Conservation (phyloP, 2,329 filamentous ascomycete species). For the Neodidymelliopsis sp. region DNA sequence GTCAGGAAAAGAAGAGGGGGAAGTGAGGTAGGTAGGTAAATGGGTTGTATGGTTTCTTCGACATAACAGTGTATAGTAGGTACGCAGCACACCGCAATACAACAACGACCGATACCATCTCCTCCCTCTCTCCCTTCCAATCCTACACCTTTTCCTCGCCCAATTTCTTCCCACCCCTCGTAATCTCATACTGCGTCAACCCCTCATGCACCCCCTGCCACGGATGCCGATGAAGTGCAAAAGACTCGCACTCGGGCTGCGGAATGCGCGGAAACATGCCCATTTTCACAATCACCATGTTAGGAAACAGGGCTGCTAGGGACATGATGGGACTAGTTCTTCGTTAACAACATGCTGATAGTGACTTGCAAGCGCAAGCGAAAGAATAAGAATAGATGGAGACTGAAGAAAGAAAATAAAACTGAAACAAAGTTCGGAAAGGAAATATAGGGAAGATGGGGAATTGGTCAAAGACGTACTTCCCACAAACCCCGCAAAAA, state of each 20-base stretch:
- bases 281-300: slow-evolving; percentile 59
- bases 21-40: too few relatives aligned
- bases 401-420: too few relatives aligned
- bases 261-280: slow-evolving; percentile 60
- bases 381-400: background rate
- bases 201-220: slow-evolving; percentile 54
- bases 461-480: too few relatives aligned
- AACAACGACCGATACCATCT: background rate
- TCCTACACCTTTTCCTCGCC: slow-evolving; percentile 25
- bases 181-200: slow-evolving; percentile 50
- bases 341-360: background rate
- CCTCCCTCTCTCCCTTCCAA: background rate
- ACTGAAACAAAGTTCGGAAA: too few relatives aligned
- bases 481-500: slow-evolving; percentile 59
- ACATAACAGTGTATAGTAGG: background rate
- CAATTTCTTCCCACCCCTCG: slow-evolving; percentile 50
- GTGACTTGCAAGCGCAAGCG: too few relatives aligned
- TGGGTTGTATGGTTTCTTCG: too few relatives aligned
- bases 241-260: slow-evolving; percentile 55
- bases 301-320: slow-evolving; percentile 49
- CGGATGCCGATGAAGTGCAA: slow-evolving; percentile 53
- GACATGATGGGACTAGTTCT: slow-evolving; percentile 58
- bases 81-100: background rate
- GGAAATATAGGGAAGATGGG: too few relatives aligned
- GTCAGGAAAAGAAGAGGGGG: background rate